Conservation (phyloP, 768 basidiomycete species). For the Phanerochaete sordida region DNA sequence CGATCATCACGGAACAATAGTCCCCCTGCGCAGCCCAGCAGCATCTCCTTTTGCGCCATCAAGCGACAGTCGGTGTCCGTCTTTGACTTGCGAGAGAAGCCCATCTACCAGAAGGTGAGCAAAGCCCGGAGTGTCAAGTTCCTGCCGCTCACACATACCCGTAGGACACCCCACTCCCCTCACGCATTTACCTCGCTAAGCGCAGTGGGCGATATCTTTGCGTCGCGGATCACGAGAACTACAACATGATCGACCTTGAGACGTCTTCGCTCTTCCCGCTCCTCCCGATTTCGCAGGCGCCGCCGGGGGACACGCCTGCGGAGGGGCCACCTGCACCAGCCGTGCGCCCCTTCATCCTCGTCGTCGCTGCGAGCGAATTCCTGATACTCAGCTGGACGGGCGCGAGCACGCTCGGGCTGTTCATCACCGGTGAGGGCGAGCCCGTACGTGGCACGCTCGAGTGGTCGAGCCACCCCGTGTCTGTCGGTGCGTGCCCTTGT, state of each 20-base stretch:
- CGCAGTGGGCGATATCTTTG: conserved; percentile 64
- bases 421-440: conserved; percentile 80
- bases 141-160: neutral
- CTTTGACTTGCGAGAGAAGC: conserved; percentile 61
- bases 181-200: conserved; percentile 54
- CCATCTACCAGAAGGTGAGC: conserved; percentile 57
- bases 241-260: conserved; percentile 80
- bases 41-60: conserved; percentile 70
- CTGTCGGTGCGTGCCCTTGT: conserved; percentile 55
- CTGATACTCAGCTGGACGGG: conserved; percentile 86
- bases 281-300: conserved; percentile 74
- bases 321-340: conserved; percentile 29
- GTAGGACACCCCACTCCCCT: conserved; percentile 70
- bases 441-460: conserved; percentile 87
- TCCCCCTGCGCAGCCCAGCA: conserved; percentile 39
- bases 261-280: conserved; percentile 65
- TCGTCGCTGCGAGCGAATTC: conserved; percentile 77
- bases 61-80: conserved; percentile 63
- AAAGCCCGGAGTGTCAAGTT: neutral
- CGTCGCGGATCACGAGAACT: conserved; percentile 67
- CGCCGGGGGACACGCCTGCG: neutral
- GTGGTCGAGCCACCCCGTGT: conserved; percentile 77
- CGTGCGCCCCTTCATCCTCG: conserved; percentile 69
- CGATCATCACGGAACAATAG: conserved; percentile 33
- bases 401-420: conserved; percentile 76